Base-by-base conservation (phyloP, 169 alveolate species). In the Plasmodium blacklocki region DNA sequence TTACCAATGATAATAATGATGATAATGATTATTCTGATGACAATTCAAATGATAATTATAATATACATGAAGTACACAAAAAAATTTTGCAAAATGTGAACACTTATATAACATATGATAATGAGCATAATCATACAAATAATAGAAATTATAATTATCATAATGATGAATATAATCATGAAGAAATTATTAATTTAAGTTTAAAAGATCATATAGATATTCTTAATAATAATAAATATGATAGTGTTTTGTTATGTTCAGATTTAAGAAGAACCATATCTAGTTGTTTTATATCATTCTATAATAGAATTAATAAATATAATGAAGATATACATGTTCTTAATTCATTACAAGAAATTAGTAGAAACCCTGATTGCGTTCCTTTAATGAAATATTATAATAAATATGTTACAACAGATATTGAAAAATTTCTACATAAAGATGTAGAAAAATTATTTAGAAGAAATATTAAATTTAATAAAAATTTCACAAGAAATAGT, bases 211-310 rank as follows among this genome's bases (percentile, higher is more conserved):
- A 80, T 56, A 56, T 80, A 11, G 72, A 80, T 54, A 47, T 80
- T 23, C 52, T 80, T 12, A 80, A 80, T 68, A 80, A 67, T n/a
- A n/a, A 14, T 14, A 66, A 67, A 68, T 80, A 80, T 54, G 23
- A 68, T n/a, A 66, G 83, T 67, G 59, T 49, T 54, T 32, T 80
- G 6, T 67, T 80, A 26, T 80, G 83, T 43, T 80, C 90, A 15
- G 83, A 80, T 80, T 67, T 80, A 68, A 80, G 90, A 80, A 80
- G 90, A 80, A 52, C 90, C 5, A 80, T 80, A 18, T 67, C 83
- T 32, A 80, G 73, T 19, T 80, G 90, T 56, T 80, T 80, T 62
- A 80, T 80, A 52, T 45, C 90, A 3, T 43, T 80, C 11, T 6
- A 80, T 60, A 72, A 80, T 80, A 54, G 90, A 54, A 32, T 80